Conservation (phyloP, 164 flowering plant species). For the Kingdonia uniflora region DNA sequence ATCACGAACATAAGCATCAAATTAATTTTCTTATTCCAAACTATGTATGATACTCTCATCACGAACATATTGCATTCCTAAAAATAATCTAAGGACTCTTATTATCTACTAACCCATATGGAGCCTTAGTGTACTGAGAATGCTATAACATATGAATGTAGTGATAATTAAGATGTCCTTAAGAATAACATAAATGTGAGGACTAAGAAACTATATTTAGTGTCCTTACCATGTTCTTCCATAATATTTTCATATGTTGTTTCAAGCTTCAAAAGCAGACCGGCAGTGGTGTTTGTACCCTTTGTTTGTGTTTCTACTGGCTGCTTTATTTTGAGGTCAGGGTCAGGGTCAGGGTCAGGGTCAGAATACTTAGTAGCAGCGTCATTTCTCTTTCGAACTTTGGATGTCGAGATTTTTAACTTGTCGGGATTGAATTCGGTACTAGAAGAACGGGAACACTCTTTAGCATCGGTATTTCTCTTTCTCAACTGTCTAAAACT, state of each 20-base stretch:
- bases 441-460: background rate
- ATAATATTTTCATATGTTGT: background rate
- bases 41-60: too few relatives aligned
- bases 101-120: too few relatives aligned
- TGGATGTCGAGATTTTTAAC: background rate
- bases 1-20: too few relatives aligned
- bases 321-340: too few relatives aligned
- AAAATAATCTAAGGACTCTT: too few relatives aligned
- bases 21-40: too few relatives aligned
- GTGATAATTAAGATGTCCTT: background rate
- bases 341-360: background rate
- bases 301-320: background rate
- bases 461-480: background rate
- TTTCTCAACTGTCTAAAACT: background rate
- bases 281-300: background rate
- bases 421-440: background rate
- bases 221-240: constrained; percentile 27
- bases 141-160: background rate
- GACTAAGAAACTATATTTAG: background rate
- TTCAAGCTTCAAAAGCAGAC: background rate
- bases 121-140: too few relatives aligned
- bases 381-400: background rate
- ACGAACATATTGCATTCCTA: too few relatives aligned
- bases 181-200: background rate
- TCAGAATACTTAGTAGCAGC: background rate